Evolutionary conservation across 768 basidiomycete species (phyloP), one percentile per base, ranked within the genome.

Genomic region (Pulveroboletus ravenelii): DNA sequence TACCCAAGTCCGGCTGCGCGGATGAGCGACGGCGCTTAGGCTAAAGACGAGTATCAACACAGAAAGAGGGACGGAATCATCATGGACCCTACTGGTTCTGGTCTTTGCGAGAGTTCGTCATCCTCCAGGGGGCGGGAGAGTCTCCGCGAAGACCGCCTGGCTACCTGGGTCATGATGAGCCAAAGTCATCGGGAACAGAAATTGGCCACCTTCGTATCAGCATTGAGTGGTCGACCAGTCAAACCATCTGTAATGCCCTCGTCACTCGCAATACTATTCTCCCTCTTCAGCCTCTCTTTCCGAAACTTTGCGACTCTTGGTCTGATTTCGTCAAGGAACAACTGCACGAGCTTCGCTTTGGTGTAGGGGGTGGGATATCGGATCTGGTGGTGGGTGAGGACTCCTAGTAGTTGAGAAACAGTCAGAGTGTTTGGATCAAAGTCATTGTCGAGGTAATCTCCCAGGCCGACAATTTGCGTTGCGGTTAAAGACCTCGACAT

Each of bases 1-100:
- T 76, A 42, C 82, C 83, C 39, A 88, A 69, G 18, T 68, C 74
- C 3, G 88, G 88, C 59, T 89, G 84, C 1, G 88, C 88, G 23
- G 89, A 88, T 12, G 87, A 87, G 58, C 89, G 77, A 35, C 88
- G 78, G 49, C 88, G 79, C 62, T 90, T 91, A n/a, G 84, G 77
- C 87, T 89, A 58, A 2, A 47, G 29, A 49, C 58, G 42, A 44
- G 47, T 45, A 49, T 57, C 20, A 61, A 41, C 31, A 56, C 44
- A 45, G 51, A 36, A 44, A 55, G 48, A 49, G 45, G 42, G 47
- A 34, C 17, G 20, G 34, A 18, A 18, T 42, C 31, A 17, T 20
- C 17, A 14, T 42, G 48, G 41, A 37, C 70, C 81, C 41, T 57
- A 88, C 87, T 3, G 82, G 82, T 53, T 82, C 82, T 13, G 78